phyloP scores from a whole-genome alignment of 352 stramenopile species.

The Globisporangium okanoganense region DNA sequence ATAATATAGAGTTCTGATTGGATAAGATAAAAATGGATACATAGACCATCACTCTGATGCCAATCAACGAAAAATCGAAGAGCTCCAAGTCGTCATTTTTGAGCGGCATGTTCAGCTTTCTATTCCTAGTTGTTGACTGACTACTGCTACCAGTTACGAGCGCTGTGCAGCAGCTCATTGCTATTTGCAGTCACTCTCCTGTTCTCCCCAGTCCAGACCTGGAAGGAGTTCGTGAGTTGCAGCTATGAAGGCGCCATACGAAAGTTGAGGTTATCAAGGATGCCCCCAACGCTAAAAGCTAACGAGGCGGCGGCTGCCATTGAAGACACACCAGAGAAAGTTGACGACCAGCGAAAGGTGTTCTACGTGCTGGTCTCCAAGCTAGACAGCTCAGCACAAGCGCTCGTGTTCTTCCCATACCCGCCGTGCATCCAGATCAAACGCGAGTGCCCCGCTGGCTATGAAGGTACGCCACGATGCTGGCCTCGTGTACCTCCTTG shows the following conservation, averaged over 20 bases:
- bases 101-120: neutral
- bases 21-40: neutral
- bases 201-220: no score
- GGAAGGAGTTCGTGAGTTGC: neutral
- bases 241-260: neutral
- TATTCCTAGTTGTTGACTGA: no score
- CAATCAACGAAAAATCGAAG: neutral
- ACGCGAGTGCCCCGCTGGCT: constrained; percentile 44
- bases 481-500: neutral
- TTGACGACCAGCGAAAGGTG: constrained; percentile 15
- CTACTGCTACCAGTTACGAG: no score
- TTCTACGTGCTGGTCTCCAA: constrained; percentile 59
- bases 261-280: no score
- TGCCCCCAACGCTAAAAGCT: neutral
- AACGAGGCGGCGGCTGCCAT: neutral
- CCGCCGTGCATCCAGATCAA: constrained; percentile 35
- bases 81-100: neutral
- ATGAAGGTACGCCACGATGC: constrained; percentile 33
- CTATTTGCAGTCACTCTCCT: neutral
- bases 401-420: constrained; percentile 67
- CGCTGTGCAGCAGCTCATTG: no score
- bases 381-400: constrained; percentile 22
- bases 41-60: neutral
- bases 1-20: no score
- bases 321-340: constrained; percentile 7